Conservation (phyloP, 768 basidiomycete species). For the Xerocomellus dryophilus region DNA sequence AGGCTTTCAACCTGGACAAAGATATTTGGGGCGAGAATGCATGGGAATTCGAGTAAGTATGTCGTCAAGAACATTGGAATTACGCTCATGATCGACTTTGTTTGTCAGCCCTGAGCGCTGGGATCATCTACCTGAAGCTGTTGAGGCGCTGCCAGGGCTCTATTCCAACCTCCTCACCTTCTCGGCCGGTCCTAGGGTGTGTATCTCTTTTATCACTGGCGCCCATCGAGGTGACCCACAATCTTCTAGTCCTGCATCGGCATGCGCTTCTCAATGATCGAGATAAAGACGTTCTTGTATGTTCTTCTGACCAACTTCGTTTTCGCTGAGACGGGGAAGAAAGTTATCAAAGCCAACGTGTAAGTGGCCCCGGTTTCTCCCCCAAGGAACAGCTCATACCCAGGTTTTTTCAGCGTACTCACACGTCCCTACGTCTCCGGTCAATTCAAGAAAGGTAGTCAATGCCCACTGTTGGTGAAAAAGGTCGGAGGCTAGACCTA, state of each 20-base stretch:
- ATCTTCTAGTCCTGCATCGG: constrained; percentile 74
- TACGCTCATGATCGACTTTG: neutral
- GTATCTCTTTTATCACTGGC: constrained; percentile 25
- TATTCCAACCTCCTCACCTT: constrained; percentile 72
- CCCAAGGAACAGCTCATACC: neutral
- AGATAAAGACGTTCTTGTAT: constrained; percentile 76
- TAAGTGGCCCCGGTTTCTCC: constrained; percentile 33
- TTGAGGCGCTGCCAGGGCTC: constrained; percentile 61
- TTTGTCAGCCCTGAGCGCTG: constrained; percentile 70
- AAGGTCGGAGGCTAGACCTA: constrained; percentile 20
- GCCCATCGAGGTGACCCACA: neutral
- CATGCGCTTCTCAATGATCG: constrained; percentile 77
- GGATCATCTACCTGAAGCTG: constrained; percentile 73
- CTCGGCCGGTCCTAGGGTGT: constrained; percentile 76
- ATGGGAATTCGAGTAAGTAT: constrained; percentile 73
- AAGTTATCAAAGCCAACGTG: constrained; percentile 61
- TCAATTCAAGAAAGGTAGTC: constrained; percentile 55
- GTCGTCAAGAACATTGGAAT: neutral
- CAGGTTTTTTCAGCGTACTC: constrained; percentile 44
- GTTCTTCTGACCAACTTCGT: constrained; percentile 65
- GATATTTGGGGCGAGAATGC: constrained; percentile 78
- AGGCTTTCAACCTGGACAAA: constrained; percentile 77
- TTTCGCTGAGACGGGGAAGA: constrained; percentile 51
- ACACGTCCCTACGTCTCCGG: constrained; percentile 61
- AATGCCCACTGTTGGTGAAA: constrained; percentile 56